Evolutionary conservation across 2,329 filamentous ascomycete genomes (phyloP), one percentile per base, ranked within the genome.

Genomic region (Talaromyces piceae): DNA sequence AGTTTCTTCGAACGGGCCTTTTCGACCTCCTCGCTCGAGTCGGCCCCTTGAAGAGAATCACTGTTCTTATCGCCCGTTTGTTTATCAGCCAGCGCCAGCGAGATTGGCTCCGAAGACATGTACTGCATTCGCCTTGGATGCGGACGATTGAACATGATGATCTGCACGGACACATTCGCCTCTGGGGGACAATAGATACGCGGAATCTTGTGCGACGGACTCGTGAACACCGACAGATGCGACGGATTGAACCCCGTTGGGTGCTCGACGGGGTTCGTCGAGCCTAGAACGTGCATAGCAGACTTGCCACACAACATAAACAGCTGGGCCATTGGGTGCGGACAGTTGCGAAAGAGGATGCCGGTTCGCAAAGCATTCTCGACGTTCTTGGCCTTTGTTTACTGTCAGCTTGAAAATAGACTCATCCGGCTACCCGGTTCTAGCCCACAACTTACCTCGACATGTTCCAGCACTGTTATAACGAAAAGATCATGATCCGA

Each of bases 71-170:
- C 63, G 33, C 47, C 68, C 45, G 63, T 73, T 52, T 58, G 74
- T 60, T 91, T 89, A 63, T 91, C 87, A 2, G 80, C 87, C 12
- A 98, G 74, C 0, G 90, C 90, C 39, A 98, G 77, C 0, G 90
- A 85, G 47, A 98, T 97, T 0, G 93, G 91, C 25, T 83, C 81
- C 18, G 96, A 75, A 1, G 93, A 98, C 59, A 97, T 86, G 68
- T 97, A 98, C 69, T 98, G 91, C 93, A 98, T 97, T 50, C 84
- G 81, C 27, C 79, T 83, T 0, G 93, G 91, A 51, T 86, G 80
- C 1, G 93, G 93, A 44, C 91, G 79, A 61, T 95, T 84, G 68
- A 94, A 98, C 52, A 94, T 77, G 52, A 97, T 87, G 41, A 96
- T 80, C 65, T 98, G 93, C 43, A 95, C 81, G 43, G 84, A 88